phyloP scores from a whole-genome alignment of 768 basidiomycete species.

The Pisolithus orientalis region DNA sequence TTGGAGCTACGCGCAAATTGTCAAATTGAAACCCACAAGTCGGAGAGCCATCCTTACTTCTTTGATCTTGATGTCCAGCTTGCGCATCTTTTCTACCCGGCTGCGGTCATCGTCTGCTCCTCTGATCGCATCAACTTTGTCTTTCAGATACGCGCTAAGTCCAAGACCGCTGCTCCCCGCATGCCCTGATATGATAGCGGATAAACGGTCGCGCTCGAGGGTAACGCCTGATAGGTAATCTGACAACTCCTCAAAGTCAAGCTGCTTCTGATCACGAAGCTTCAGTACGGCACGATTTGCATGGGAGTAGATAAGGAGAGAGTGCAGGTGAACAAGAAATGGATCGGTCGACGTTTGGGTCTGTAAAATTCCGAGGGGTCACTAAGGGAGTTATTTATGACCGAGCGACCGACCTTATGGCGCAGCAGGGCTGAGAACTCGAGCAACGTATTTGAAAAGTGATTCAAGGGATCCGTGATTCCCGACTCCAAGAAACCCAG shows the following conservation, averaged over 20 bases:
- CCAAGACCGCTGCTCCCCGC: constrained; percentile 82
- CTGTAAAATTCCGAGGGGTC: constrained; percentile 32
- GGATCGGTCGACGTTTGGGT: constrained; percentile 90
- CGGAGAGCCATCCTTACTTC: constrained; percentile 49
- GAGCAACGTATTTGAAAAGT: constrained; percentile 92
- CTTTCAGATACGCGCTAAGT: constrained; percentile 83
- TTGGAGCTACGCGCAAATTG: constrained; percentile 58
- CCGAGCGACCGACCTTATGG: constrained; percentile 54
- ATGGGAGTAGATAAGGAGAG: constrained; percentile 88
- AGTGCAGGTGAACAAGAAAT: constrained; percentile 84
- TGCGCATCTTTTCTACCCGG: constrained; percentile 88
- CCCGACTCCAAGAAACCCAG: constrained; percentile 97
- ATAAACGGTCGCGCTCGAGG: constrained; percentile 85
- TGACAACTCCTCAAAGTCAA: constrained; percentile 96
- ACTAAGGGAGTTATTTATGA: neutral
- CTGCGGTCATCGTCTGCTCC: constrained; percentile 92
- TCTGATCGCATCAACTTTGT: constrained; percentile 85
- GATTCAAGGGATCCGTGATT: constrained; percentile 94
- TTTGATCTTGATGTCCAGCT: constrained; percentile 90
- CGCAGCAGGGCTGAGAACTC: constrained; percentile 90
- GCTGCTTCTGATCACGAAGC: constrained; percentile 95
- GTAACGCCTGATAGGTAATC: constrained; percentile 93
- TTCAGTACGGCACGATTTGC: constrained; percentile 92
- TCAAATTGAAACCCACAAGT: neutral
- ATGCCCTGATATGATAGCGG: constrained; percentile 85